Base-by-base conservation (phyloP, 2,329 filamentous ascomycete genomes). In the Arthrocladium fulminans region DNA sequence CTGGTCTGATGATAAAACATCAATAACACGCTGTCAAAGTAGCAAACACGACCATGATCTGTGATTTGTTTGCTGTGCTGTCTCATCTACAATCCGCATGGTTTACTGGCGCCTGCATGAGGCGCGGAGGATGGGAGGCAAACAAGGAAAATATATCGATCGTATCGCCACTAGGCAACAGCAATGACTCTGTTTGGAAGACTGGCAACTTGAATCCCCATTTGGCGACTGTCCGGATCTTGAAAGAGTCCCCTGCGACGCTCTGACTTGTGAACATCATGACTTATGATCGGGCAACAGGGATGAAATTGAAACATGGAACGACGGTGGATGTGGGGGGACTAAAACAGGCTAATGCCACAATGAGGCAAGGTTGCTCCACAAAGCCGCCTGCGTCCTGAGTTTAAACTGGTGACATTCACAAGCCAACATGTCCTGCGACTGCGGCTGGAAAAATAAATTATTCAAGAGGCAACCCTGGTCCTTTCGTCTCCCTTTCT, bases 401-500 rank as follows among this genome's bases (percentile, higher is more conserved):
- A 34, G 19, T 35, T 3, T 34, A 34, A 34, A 20, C 27, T 45
- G 4, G 20, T 34, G 27, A 45, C 29, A 23, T 12, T 35, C 32
- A 35, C 32, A 35, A 15, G 27, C 27, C 22, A 19, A 15, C 42
- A 15, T 45, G 42, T n/a, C 12, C n/a, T 34, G 42, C 19, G 42
- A 23, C 37, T 22, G 15, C 30, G 22, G 29, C 12, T n/a, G 12
- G 17, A 34, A 45, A 45, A 45, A 34, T 45, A 45, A 45, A 34
- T 45, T 45, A 37, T 45, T 22, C 27, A 17, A 19, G 37, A 25
- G 32, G 39, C 32, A 42, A 32, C 47, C 40, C 10, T 48, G 51
- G 42, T 30, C 45, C 35, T 41, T 50, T 47, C 45, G 45, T 39
- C 41, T 48, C 47, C 42, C 39, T 42, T 51, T 45, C 19, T 38